Conservation (phyloP, 352 stramenopile species). For the Globisporangium echinulatum region DNA sequence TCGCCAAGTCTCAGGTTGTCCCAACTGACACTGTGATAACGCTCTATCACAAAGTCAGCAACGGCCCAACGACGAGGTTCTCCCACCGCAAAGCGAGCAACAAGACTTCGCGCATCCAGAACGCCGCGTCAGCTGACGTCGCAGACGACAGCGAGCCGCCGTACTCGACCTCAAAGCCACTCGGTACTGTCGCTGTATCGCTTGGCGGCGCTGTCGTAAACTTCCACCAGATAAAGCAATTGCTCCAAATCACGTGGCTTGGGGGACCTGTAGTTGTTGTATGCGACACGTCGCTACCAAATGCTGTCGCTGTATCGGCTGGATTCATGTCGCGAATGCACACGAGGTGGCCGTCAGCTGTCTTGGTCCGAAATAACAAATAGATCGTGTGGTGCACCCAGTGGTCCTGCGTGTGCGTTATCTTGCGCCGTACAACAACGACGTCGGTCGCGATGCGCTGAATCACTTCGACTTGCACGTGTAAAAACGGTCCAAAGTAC, state of each 20-base stretch:
- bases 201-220: constrained; percentile 22
- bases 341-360: constrained; percentile 51
- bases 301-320: constrained; percentile 16
- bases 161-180: constrained; percentile 54
- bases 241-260: constrained; percentile 43
- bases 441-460: constrained; percentile 47
- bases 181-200: constrained; percentile 14
- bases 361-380: constrained; percentile 65
- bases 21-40: no score
- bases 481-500: constrained; percentile 48
- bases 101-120: constrained; percentile 57
- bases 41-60: constrained; percentile 33
- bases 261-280: constrained; percentile 19
- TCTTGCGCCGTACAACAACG: constrained; percentile 47
- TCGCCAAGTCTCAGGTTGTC: constrained; percentile 3
- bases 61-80: constrained; percentile 41
- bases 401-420: constrained; percentile 42
- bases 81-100: constrained; percentile 46
- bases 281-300: no score
- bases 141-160: constrained; percentile 37
- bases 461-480: constrained; percentile 45
- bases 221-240: constrained; percentile 64
- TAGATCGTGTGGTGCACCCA: constrained; percentile 71
- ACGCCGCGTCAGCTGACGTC: constrained; percentile 32
- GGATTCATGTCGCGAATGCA: constrained; percentile 64